Percentiles rank a stretch among this genome's conserved stretches.
Evolutionary conservation across 345 rosid species (phyloP).

Genomic region (Firmiana major): DNA sequence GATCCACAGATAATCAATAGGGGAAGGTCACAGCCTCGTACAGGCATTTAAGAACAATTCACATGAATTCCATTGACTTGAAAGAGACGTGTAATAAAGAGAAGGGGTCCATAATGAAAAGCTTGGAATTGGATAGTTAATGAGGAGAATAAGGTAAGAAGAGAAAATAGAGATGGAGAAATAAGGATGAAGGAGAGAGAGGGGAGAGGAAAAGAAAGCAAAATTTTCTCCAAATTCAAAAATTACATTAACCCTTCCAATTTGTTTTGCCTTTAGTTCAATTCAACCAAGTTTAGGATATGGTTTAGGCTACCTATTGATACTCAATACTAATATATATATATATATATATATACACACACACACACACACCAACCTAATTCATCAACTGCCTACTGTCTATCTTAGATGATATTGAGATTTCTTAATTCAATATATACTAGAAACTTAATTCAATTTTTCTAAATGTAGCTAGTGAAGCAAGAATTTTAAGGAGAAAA

Average conservation of each 20-base stretch:
- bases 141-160: not conserved
- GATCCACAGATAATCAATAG: not conserved
- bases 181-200: not conserved
- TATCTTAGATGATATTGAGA: no score
- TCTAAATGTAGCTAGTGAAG: not conserved
- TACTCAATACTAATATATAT: not conserved
- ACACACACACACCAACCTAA: not conserved
- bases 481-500: not conserved
- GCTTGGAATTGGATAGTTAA: not conserved
- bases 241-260: not conserved
- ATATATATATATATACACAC: no score
- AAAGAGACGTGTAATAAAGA: not conserved
- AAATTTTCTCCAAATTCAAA: not conserved
- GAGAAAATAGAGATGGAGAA: not conserved
- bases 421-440: not conserved
- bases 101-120: not conserved
- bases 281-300: no score
- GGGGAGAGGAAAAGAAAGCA: not conserved
- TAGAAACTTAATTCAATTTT: not conserved
- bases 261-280: not conserved
- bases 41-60: slow-evolving; percentile 1
- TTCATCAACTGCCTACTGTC: not conserved
- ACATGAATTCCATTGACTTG: not conserved
- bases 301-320: not conserved
- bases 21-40: not conserved